Evolutionary conservation across 2,329 filamentous ascomycete species (phyloP).

Genomic region (Scedosporium dehoogii): DNA sequence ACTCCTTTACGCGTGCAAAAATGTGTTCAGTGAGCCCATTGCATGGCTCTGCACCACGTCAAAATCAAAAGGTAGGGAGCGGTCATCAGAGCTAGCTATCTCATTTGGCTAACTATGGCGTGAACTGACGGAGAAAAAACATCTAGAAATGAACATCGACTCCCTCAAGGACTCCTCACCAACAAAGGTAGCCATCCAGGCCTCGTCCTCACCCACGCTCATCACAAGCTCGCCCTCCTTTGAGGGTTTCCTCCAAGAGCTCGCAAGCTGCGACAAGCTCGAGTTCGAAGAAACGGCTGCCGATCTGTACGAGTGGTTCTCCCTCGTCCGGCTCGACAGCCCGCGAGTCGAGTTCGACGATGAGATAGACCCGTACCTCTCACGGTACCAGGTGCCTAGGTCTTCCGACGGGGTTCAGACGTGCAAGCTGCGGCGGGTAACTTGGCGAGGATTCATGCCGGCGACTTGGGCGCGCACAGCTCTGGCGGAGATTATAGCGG

Average conservation of each 20-base stretch:
- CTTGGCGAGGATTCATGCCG: slow-evolving; percentile 50
- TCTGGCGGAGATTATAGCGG: slow-evolving; percentile 34
- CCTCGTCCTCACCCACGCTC: slow-evolving; percentile 15
- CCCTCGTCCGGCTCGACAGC: slow-evolving; percentile 55
- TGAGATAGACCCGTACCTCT: slow-evolving; percentile 57
- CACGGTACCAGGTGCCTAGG: slow-evolving; percentile 52
- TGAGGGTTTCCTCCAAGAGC: slow-evolving; percentile 12
- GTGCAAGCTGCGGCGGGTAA: slow-evolving; percentile 36
- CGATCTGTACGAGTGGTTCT: slow-evolving; percentile 66
- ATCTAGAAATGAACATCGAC: slow-evolving; percentile 2
- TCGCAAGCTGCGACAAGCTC: slow-evolving; percentile 27
- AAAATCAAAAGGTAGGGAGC: not conserved
- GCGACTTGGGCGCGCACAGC: slow-evolving; percentile 39
- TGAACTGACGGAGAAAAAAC: too few relatives aligned
- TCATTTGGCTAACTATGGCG: too few relatives aligned
- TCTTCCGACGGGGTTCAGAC: slow-evolving; percentile 8
- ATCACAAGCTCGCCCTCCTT: slow-evolving; percentile 13
- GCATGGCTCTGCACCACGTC: slow-evolving; percentile 66
- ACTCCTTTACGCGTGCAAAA: slow-evolving; percentile 67
- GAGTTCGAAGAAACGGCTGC: slow-evolving; percentile 53
- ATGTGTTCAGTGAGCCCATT: slow-evolving; percentile 57
- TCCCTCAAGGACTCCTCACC: slow-evolving; percentile 12
- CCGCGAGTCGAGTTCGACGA: slow-evolving; percentile 51
- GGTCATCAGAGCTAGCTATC: too few relatives aligned
- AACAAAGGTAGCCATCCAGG: slow-evolving; percentile 9